Percentiles rank a stretch among this genome's conserved stretches.
Evolutionary conservation across 164 flowering plant genomes (phyloP).

Genomic region (Euptelea pleiosperma): DNA sequence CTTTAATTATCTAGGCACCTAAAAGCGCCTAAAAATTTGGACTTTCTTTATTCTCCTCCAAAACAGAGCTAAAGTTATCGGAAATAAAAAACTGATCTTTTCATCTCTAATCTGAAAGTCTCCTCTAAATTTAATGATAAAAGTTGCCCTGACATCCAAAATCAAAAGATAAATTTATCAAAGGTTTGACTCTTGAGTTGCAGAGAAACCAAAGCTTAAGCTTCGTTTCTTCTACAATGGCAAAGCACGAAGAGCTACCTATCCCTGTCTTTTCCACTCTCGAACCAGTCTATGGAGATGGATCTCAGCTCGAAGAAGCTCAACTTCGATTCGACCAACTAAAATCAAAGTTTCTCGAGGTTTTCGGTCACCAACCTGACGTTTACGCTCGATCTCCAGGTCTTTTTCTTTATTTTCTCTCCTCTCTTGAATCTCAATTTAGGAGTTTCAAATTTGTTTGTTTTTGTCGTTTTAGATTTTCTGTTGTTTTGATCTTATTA

Average conservation of each 20-base stretch:
- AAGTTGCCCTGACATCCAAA: too few species aligned
- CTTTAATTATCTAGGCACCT: too few species aligned
- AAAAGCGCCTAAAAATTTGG: too few species aligned
- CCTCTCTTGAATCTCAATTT: neutral
- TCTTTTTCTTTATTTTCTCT: slow-evolving; percentile 8
- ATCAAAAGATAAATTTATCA: too few species aligned
- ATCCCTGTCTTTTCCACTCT: slow-evolving; percentile 57
- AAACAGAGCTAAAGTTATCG: too few species aligned
- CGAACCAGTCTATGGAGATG: slow-evolving; percentile 79
- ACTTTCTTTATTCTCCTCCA: too few species aligned
- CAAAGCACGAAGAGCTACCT: slow-evolving; percentile 65
- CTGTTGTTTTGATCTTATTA: neutral
- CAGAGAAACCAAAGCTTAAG: neutral
- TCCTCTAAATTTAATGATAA: too few species aligned
- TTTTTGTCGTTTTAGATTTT: neutral
- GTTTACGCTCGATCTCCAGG: slow-evolving; percentile 94
- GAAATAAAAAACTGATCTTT: too few species aligned
- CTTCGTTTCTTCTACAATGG: slow-evolving; percentile 4
- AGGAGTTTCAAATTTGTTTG: neutral
- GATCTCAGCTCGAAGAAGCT: slow-evolving; percentile 74
- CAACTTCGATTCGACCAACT: slow-evolving; percentile 56
- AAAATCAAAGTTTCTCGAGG: slow-evolving; percentile 55
- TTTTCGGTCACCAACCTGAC: slow-evolving; percentile 64
- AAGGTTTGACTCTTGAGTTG: too few species aligned
- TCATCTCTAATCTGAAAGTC: too few species aligned